Conservation (phyloP, 2,329 filamentous ascomycete species). For the Colletotrichum scovillei region DNA sequence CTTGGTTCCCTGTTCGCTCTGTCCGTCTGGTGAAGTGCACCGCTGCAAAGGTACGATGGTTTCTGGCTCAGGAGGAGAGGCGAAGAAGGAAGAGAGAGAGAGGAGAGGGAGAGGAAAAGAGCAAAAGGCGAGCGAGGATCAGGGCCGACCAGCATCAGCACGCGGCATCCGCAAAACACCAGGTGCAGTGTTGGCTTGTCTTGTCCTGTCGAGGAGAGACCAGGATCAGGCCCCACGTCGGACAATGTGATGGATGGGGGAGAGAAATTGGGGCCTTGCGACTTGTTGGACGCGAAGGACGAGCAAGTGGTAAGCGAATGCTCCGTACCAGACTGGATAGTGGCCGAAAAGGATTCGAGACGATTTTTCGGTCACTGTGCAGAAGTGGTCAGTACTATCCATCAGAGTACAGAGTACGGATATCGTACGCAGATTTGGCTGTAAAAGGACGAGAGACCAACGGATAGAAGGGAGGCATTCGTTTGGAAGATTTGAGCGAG, state of each 20-base stretch:
- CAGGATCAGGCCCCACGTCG: conserved; percentile 32
- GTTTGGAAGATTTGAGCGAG: conserved; percentile 1
- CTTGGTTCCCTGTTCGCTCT: conserved; percentile 16
- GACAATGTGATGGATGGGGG: conserved; percentile 31
- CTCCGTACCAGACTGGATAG: neutral
- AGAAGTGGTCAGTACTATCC: too few species aligned
- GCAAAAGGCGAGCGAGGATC: conserved; percentile 5
- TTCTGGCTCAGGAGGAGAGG: neutral
- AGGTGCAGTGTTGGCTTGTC: conserved; percentile 32
- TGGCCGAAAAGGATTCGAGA: neutral
- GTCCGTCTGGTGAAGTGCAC: neutral
- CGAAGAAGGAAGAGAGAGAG: neutral
- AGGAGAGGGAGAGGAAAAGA: neutral
- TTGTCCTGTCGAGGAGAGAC: conserved; percentile 26
- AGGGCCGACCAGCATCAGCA: conserved; percentile 22
- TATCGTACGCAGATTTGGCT: neutral
- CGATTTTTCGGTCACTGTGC: neutral
- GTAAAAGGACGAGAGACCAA: neutral
- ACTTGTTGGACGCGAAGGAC: conserved; percentile 10
- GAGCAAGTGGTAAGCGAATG: conserved; percentile 15
- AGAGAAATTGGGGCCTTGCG: conserved; percentile 29
- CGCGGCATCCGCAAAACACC: conserved; percentile 23
- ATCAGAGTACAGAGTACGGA: too few species aligned
- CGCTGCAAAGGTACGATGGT: neutral
- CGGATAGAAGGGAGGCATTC: neutral